Base-by-base conservation (phyloP, 495 filamentous ascomycete species). In the Evansstolkia leycettana region DNA sequence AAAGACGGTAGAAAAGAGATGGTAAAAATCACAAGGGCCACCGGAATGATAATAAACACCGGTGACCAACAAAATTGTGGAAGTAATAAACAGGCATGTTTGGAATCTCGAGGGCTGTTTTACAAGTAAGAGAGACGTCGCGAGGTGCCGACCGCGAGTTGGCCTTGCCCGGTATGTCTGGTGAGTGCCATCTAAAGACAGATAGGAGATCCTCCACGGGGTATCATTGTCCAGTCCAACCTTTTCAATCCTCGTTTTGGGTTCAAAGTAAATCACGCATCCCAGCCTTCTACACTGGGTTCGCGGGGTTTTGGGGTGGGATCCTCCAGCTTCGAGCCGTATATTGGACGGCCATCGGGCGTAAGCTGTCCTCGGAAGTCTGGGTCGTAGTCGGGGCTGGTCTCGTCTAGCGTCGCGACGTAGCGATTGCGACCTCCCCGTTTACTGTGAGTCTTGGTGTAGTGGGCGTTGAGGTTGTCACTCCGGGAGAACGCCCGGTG, bases 371-470 rank as follows among this genome's bases (percentile, higher is more conserved):
- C 64, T 15, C 64, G 60, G 50, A 64, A 68, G 5, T 68, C 62
- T 1, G 62, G 60, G 31, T 64, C 51, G 30, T 54, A 68, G 34
- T 64, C 62, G 5, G 47, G 55, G 19, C 62, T 66, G n/a, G 47
- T 56, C 17, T 64, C 58, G 35, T 68, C 64, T 17, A 65, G 50
- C 6, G 64, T 68, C 7, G 64, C 60, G 1, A 68, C 62, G 27
- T 68, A 68, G 27, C 62, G 55, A 28, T 66, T 67, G 18, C 64
- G 61, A 4, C 61, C 62, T 31, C 61, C 64, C 1, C 59, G 59
- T 46, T 66, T 65, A 49, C 59, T 67, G 55, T 67, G 64, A 31
- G 62, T 66, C 47, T 64, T 69, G 24, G 59, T 62, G 27, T 64
- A 65, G 34, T 69, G 64, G 3, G 61, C 61, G 18, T 66, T 69